Conservation (phyloP, 768 basidiomycete genomes). For the Leccinum boreale region DNA sequence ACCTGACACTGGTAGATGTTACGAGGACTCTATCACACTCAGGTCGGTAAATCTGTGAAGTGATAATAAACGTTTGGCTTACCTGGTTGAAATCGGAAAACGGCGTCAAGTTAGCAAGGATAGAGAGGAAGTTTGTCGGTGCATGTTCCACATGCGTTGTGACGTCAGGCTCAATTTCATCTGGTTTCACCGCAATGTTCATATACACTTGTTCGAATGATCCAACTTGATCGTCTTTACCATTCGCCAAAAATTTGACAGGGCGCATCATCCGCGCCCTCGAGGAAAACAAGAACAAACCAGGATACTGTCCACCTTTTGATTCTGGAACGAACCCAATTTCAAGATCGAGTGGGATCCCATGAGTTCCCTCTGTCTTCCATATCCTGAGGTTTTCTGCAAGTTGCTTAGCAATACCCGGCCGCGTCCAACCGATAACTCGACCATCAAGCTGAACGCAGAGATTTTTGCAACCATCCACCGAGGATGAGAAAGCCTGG, state of each 20-base stretch:
- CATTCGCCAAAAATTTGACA: constrained; percentile 87
- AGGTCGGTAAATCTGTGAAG: neutral
- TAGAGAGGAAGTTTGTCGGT: constrained; percentile 93
- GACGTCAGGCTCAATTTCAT: constrained; percentile 73
- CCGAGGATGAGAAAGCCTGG: constrained; percentile 72
- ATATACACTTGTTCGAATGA: constrained; percentile 99
- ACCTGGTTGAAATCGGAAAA: constrained; percentile 99
- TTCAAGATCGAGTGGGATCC: constrained; percentile 90
- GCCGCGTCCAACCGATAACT: constrained; percentile 90
- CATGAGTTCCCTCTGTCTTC: constrained; percentile 86
- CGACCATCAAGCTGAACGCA: constrained; percentile 95
- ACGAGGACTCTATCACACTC: constrained; percentile 62
- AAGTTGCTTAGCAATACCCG: constrained; percentile 68
- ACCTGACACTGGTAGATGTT: constrained; percentile 95
- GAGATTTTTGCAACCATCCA: constrained; percentile 79
- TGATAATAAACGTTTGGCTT: constrained; percentile 18
- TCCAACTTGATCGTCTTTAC: constrained; percentile 84
- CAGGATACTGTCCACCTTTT: constrained; percentile 95
- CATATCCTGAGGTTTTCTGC: constrained; percentile 85
- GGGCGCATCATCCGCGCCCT: constrained; percentile 96
- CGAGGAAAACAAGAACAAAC: constrained; percentile 87
- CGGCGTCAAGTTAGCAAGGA: constrained; percentile 95
- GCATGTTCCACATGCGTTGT: constrained; percentile 93
- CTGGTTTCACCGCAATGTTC: constrained; percentile 91
- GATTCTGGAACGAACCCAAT: constrained; percentile 88